Base-by-base conservation (phyloP, 2,329 filamentous ascomycete species). In the Sporothrix humicola region DNA sequence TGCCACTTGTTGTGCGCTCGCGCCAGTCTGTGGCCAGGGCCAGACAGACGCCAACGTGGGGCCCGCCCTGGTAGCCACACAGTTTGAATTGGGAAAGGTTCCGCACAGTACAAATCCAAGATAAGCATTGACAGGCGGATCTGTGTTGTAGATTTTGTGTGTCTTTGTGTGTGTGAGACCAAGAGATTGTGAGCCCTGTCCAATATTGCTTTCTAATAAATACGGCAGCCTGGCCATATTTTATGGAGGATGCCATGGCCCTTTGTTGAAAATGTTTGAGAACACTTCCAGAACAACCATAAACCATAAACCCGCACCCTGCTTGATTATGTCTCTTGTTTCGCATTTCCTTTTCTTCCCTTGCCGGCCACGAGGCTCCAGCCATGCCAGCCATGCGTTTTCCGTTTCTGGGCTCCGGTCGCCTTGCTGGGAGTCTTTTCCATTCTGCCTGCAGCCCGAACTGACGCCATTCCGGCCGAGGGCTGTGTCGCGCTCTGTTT, bases 401-500 rank as follows among this genome's bases (percentile, higher is more conserved):
- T 37, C 13, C 10, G 44, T 26, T 58, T 68, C 7, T 50, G 20
- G 15, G 63, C 46, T 52, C 65, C 65, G 65, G 65, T 46, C 42
- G 61, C 61, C 61, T 66, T 66, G 61, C 23, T 66, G 44, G 20
- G 17, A 17, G 9, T 54, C 37, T 37, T 73, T 70, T 31, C 31
- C 15, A 46, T 71, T 71, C 69, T 71, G 69, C 69, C 69, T 61
- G 42, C 66, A 50, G 58, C 61, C 61, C n/a, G 31, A 59, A 71
- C 59, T 68, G 59, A 69, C 68, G 46, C 68, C 68, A 73, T 73
- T 71, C 72, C 68, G 68, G 59, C 59, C 23, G 23, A 42, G 15
- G 66, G 72, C 66, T 73, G 72, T 56, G 58, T 61, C 48, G 66
- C 17, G 23, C 13, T 46, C 17, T 42, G 72, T 73, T 71, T 73